Evolutionary conservation across 192 early-diverging fungal species (phyloP), one percentile per base, ranked within the genome.

Genomic region (Linnemannia schmuckeri): DNA sequence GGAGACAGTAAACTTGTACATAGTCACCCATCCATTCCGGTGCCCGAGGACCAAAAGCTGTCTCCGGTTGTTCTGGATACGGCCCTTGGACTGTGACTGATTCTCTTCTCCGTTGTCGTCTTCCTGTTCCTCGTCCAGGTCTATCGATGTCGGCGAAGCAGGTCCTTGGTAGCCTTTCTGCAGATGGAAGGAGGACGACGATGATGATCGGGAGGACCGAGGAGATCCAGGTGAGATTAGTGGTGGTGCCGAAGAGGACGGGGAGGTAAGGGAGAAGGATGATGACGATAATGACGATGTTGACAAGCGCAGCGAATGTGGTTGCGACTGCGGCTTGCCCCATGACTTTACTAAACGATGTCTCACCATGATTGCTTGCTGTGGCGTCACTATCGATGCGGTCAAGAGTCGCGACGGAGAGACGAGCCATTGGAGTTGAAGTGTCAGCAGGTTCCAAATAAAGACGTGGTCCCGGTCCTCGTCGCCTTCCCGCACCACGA

Each of bases 291-390:
- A 47, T 47, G 72, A 49, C 12, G 72, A 74, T 33, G 40, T 74
- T 42, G 72, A 44, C 20, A 38, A 41, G 22, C 38, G 35, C 20
- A 38, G 47, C 20, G 47, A 54, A 37, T 10, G 35, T 33, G 35
- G 49, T 72, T 35, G 69, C 38, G 37, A 33, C 6, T 74, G 72
- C 49, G 57, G 30, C 72, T 72, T 86, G 55, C 85, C 85, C 85
- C 85, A 87, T n/a, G 79, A 78, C 80, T 81, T 87, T 81, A 87
- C 80, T 81, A 87, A 87, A 87, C 85, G 85, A 87, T 87, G 85
- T 72, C 85, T 87, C 85, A 87, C 85, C 85, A 72, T 87, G 72
- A 87, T 75, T 81, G 79, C 85, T 75, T 87, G 79, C 85, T 87
- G 85, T 63, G 85, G 71, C 44, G 79, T 87, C 37, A 87, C 85